Evolutionary conservation across 768 basidiomycete species (phyloP).

Genomic region (Podaxis sp.): DNA sequence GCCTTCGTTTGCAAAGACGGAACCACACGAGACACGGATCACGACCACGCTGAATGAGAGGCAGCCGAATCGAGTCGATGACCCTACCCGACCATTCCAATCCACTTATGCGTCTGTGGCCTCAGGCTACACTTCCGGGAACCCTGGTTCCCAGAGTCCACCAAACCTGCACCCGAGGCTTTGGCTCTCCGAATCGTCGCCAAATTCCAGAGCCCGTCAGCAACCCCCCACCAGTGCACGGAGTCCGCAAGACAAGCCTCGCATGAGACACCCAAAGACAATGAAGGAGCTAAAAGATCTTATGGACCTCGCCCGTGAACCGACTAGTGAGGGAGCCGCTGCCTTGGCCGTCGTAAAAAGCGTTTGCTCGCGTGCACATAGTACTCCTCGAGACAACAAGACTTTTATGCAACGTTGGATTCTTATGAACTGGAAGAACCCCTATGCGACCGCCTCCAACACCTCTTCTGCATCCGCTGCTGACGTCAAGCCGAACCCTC

Average conservation of each 20-base stretch:
- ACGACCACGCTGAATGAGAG: not conserved
- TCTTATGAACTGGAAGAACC: conserved; percentile 41
- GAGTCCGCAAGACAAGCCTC: conserved; percentile 12
- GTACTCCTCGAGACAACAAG: conserved; percentile 38
- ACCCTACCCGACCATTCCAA: not conserved
- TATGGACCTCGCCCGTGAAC: conserved; percentile 38
- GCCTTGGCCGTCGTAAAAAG: conserved; percentile 38
- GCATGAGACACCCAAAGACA: conserved; percentile 23
- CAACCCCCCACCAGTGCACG: conserved; percentile 11
- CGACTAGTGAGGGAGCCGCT: conserved; percentile 30
- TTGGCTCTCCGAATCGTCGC: not conserved
- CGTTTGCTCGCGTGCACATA: conserved; percentile 40
- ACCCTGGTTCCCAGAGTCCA: not conserved
- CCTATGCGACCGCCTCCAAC: conserved; percentile 11
- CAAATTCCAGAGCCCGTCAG: not conserved
- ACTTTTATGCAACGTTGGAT: conserved; percentile 39
- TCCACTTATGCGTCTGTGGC: conserved; percentile 5
- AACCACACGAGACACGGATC: not conserved
- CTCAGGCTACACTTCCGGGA: not conserved
- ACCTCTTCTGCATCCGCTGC: conserved; percentile 9
- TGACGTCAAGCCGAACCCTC: conserved; percentile 34
- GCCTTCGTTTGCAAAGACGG: not conserved
- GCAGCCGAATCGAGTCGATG: not conserved
- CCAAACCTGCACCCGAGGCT: not conserved
- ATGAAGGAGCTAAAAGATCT: conserved; percentile 38